Base-by-base conservation (phyloP, 352 stramenopile species). In the Globisporangium yorkense region DNA sequence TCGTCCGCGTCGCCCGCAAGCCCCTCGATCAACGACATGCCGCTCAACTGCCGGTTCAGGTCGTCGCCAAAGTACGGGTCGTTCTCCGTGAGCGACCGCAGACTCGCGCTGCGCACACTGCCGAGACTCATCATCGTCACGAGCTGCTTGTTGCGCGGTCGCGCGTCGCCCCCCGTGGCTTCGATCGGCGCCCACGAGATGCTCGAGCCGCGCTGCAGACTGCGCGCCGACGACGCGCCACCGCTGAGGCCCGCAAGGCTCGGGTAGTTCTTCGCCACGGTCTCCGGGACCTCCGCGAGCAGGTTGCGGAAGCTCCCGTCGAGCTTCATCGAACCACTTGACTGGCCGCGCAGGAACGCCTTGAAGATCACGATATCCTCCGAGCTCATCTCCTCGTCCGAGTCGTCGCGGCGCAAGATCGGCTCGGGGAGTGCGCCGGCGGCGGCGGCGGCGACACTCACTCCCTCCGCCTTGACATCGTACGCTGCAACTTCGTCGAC, bases 361-460 rank as follows among this genome's bases (percentile, higher is more conserved):
- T 84, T 84, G 46, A 86, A 65, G 53, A 86, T 86, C 65, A 76
- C 75, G 24, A 86, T 65, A 27, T 86, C 75, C 51, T 86, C 75
- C 12, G 75, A 61, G 47, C 67, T 84, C 69, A 86, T 84, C 50
- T 68, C 58, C 41, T 86, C 75, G 35, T 84, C 71, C 21, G 49
- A 61, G 29, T 81, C 70, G 18, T 78, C 68, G 9, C 47, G 31
- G 56, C 62, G 51, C 15, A 83, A 41, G 49, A 85, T 81, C 8
- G 74, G 75, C 53, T 86, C 75, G 3, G 63, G 63, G 2, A 86
- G 48, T 20, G 18, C 40, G 18, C 5, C 41, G 6, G 6, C 33
- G 33, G 6, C 33, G 13, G 1, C 49, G 13, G 13, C 37, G 20
- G 52, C 12, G n/a, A 40, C 41, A n/a, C n/a, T 50, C 20, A n/a